Conservation (phyloP, 805 yeast species). For the Yarrowia yakushimensis region DNA sequence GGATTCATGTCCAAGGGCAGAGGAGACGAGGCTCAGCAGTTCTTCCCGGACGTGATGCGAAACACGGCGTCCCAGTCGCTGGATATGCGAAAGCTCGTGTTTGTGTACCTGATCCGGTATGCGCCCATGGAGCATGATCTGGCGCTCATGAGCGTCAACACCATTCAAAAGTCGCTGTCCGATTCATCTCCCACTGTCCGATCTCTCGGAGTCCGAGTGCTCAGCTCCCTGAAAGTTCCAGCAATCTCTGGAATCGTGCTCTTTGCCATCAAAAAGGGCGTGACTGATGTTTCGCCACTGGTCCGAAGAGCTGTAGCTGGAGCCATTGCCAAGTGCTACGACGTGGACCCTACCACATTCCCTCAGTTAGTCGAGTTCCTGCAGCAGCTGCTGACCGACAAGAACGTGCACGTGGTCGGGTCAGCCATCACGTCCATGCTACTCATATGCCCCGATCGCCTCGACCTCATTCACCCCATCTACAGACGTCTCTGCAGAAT, state of each 20-base stretch:
- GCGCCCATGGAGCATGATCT: slow-evolving; percentile 84
- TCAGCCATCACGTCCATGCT: slow-evolving; percentile 59
- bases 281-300: slow-evolving; percentile 65
- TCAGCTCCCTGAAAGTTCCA: slow-evolving; percentile 78
- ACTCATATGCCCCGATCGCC: slow-evolving; percentile 51
- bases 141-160: slow-evolving; percentile 85
- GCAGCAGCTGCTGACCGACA: slow-evolving; percentile 57
- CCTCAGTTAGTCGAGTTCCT: slow-evolving; percentile 52
- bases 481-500: slow-evolving; percentile 54
- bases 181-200: slow-evolving; percentile 69
- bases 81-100: slow-evolving; percentile 70
- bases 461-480: slow-evolving; percentile 68
- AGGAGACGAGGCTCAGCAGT: slow-evolving; percentile 45
- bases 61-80: slow-evolving; percentile 67
- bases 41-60: slow-evolving; percentile 85
- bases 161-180: slow-evolving; percentile 77
- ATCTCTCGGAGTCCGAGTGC: slow-evolving; percentile 69
- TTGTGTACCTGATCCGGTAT: slow-evolving; percentile 66
- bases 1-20: slow-evolving; percentile 33
- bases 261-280: slow-evolving; percentile 65
- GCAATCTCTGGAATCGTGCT: slow-evolving; percentile 77
- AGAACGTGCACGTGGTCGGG: slow-evolving; percentile 63
- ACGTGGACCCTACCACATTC: slow-evolving; percentile 44
- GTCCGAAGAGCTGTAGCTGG: slow-evolving; percentile 80
- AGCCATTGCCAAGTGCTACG: slow-evolving; percentile 60